phyloP scores from a whole-genome alignment of 495 filamentous ascomycete genomes.

The Lophiotrema nucula region DNA sequence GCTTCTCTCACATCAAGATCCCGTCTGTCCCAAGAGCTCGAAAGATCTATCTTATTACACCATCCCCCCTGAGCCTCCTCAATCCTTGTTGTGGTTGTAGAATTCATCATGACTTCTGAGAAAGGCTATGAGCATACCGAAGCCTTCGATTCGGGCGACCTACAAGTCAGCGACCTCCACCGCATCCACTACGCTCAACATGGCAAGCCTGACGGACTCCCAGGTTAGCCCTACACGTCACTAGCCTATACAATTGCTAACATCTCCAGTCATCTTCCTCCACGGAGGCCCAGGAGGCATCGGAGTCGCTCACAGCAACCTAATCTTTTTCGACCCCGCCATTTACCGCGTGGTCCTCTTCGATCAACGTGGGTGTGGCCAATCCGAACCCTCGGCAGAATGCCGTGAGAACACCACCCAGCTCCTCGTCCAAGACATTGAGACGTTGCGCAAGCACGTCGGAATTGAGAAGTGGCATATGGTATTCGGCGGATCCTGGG shows the following conservation, averaged over 20 bases:
- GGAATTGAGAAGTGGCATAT: constrained; percentile 47
- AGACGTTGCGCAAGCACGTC: constrained; percentile 45
- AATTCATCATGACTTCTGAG: constrained; percentile 1
- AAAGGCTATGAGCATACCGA: constrained; percentile 18
- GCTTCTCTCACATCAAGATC: no score
- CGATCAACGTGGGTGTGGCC: constrained; percentile 50
- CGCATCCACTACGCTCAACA: constrained; percentile 48
- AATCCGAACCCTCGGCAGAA: constrained; percentile 44
- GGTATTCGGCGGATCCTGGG: constrained; percentile 54
- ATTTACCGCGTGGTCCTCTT: constrained; percentile 49
- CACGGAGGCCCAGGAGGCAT: constrained; percentile 49
- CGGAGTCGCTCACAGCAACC: constrained; percentile 40
- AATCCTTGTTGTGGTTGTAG: background rate
- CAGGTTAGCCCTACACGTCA: constrained; percentile 1
- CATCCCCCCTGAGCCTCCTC: background rate
- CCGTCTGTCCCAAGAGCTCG: no score
- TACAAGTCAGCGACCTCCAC: constrained; percentile 45
- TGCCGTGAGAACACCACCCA: constrained; percentile 48
- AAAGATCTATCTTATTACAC: background rate
- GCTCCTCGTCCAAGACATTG: constrained; percentile 47
- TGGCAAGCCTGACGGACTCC: constrained; percentile 40
- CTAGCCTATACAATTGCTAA: background rate
- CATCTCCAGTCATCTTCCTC: constrained; percentile 42
- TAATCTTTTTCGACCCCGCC: constrained; percentile 47
- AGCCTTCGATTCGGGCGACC: constrained; percentile 31